Percentiles rank a stretch among this genome's conserved stretches.
phyloP scores from a whole-genome alignment of 306 rosid genomes.

The Rubus idaeus region DNA sequence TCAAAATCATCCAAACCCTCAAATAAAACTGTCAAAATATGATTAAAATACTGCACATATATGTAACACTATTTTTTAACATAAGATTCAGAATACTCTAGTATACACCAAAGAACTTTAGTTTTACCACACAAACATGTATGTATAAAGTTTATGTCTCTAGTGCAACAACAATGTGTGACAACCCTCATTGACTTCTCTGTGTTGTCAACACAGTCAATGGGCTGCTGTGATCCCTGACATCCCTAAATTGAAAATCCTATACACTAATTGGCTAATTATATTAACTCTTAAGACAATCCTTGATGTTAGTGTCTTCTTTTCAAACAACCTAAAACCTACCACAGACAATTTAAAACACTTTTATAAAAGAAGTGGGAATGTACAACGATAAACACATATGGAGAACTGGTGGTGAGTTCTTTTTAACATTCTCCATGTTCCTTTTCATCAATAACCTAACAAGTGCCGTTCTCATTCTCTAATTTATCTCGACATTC shows the following conservation, averaged over 20 bases:
- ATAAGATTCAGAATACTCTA: not conserved
- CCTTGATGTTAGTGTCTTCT: not conserved
- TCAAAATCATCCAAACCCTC: conserved; percentile 92
- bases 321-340: not conserved
- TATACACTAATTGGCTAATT: no score
- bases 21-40: conserved; percentile 82
- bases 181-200: not conserved
- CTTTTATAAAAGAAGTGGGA: not conserved
- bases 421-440: not conserved
- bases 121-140: not conserved
- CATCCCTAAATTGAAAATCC: not conserved
- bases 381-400: not conserved
- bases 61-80: conserved; percentile 32
- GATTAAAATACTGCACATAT: conserved; percentile 92
- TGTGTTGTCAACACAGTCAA: not conserved
- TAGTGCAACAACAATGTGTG: not conserved
- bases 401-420: not conserved
- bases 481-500: not conserved
- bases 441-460: not conserved
- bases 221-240: not conserved
- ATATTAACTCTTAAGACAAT: not conserved
- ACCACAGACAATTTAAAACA: not conserved
- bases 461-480: not conserved
- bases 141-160: not conserved
- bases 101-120: not conserved